Evolutionary conservation across 176 grass and related monocot species (phyloP), one percentile per base, ranked within the genome.

Genomic region (Avena insularis): DNA sequence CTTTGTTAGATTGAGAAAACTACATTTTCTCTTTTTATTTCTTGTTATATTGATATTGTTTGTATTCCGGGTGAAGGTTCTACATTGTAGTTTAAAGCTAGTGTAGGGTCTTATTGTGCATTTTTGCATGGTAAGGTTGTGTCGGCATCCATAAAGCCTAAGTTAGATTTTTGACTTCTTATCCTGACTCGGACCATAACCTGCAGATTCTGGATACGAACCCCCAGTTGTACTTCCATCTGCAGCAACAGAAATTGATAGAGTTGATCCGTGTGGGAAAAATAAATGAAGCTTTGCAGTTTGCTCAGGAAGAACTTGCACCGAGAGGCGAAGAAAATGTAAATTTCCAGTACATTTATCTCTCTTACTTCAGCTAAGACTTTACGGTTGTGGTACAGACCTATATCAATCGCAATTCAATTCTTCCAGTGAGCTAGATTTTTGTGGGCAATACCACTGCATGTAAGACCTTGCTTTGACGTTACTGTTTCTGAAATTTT

Each of bases 291-390:
- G 96, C 96, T 90, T 85, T 98, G 76, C 84, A 95, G 82, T 98
- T 98, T 88, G 93, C 96, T 82, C 96, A 96, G 76, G 90, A 98
- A 87, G 96, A 98, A 54, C 90, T 98, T 15, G 96, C 92, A 85
- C 96, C 93, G 84, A 95, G 96, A 67, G 93, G 93, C 77, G 93
- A 98, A 87, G 93, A 98, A 91, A 95, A 98, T 88, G 96, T 98
- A 95, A 95, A 56, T 59, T 58, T 80, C 33, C 64, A 82, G 25
- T 90, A 67, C 47, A 80, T 71, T 50, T 3, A 81, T 66, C 19
- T 17, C 21, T 45, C 33, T 72, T 31, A 53, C 16, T 77, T 68
- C 12, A 43, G 19, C 83, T 71, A 68, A 17, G 11, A 54, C 13
- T 43, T 43, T 43, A 43, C 6, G 7, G 40, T 59, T 20, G 31